These are phyloP conservation scores for Cyberlindnera sargentensis DNA, from an alignment of 805 yeast genomes.

Conservation along the genomic window DNA sequence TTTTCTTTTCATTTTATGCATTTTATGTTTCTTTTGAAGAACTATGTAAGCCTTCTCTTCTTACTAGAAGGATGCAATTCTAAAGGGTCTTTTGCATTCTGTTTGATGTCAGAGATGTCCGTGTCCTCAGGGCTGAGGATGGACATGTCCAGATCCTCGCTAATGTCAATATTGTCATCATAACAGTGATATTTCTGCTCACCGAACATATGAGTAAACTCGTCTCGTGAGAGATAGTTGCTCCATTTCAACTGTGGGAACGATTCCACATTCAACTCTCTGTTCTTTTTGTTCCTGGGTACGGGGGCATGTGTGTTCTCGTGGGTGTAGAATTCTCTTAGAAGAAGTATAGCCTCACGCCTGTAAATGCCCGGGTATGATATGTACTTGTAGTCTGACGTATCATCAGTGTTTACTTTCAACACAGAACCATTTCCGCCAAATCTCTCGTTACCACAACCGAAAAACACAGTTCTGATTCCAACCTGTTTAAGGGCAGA, in stretches of 20 bases:
- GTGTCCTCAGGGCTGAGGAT: constrained; percentile 10
- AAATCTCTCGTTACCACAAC: constrained; percentile 91
- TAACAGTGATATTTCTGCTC: constrained; percentile 4
- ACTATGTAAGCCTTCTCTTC: constrained; percentile 5
- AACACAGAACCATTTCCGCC: constrained; percentile 95
- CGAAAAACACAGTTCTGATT: constrained; percentile 69
- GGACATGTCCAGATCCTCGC: constrained; percentile 10
- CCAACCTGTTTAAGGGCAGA: constrained; percentile 79
- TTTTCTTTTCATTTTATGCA: neutral
- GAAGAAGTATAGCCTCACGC: constrained; percentile 73
- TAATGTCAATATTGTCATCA: constrained; percentile 13
- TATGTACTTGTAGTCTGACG: constrained; percentile 31
- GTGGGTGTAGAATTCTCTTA: constrained; percentile 77
- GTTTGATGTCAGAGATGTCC: constrained; percentile 20
- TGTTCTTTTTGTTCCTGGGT: constrained; percentile 67
- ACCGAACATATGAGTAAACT: constrained; percentile 42
- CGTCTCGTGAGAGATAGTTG: constrained; percentile 41
- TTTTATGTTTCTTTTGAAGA: neutral
- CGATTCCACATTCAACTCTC: constrained; percentile 46
- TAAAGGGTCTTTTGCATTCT: constrained; percentile 5
- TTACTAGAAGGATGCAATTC: neutral
- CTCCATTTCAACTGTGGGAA: constrained; percentile 57
- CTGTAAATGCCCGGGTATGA: constrained; percentile 75
- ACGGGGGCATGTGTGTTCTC: constrained; percentile 83
- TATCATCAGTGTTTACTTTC: constrained; percentile 42